These are phyloP conservation scores for Chaetomiaceae sp. DNA, from an alignment of 2,329 filamentous ascomycete species.

Conservation along the genomic window DNA sequence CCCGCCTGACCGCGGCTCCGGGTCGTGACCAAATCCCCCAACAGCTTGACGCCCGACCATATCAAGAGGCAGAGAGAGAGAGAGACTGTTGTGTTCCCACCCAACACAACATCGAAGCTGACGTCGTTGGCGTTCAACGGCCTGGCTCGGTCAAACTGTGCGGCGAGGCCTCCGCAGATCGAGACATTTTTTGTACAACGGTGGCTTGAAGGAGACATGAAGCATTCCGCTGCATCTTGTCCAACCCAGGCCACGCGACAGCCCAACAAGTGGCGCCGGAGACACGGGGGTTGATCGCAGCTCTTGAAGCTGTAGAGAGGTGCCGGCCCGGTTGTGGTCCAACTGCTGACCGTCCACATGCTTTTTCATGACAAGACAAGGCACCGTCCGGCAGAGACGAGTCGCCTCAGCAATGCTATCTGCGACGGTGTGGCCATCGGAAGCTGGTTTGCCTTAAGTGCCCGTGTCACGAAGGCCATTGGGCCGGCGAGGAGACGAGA, in stretches of 20 bases:
- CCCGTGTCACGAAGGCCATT: conserved; percentile 17
- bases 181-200: conserved; percentile 14
- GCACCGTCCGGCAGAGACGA: too few relatives aligned
- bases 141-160: not conserved
- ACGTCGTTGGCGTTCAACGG: not conserved
- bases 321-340: too few relatives aligned
- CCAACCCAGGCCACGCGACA: conserved; percentile 19
- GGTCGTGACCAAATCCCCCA: not conserved
- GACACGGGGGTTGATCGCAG: not conserved
- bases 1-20: not conserved
- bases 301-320: conserved; percentile 4
- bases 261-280: conserved; percentile 2
- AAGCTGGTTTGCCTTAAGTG: not conserved
- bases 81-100: not conserved
- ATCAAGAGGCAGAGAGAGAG: not conserved
- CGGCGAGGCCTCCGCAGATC: conserved; percentile 6
- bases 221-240: conserved; percentile 16
- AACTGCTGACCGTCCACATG: conserved; percentile 8
- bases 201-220: conserved; percentile 16
- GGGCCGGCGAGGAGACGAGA: conserved; percentile 4
- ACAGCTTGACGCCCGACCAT: not conserved
- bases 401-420: too few relatives aligned
- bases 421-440: too few relatives aligned
- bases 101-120: not conserved
- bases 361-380: too few relatives aligned